phyloP scores from a whole-genome alignment of 208 protist species.

The Blechomonas ayalai region DNA sequence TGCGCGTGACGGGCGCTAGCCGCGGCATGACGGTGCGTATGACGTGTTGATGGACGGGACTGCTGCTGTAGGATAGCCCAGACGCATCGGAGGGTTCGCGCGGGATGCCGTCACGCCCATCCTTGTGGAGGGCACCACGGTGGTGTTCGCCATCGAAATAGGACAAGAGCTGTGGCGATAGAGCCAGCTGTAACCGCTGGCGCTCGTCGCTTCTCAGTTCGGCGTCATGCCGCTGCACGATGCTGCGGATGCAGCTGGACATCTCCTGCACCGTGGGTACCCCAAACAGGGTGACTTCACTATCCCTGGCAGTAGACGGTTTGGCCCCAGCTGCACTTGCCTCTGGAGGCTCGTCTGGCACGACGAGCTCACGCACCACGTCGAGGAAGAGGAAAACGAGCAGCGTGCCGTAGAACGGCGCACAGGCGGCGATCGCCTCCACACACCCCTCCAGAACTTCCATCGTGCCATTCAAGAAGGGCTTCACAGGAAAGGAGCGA shows the following conservation, averaged over 20 bases:
- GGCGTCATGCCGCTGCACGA: neutral
- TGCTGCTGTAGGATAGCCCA: no score
- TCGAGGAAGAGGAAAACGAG: slow-evolving; percentile 44
- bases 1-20: no score
- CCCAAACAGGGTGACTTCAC: neutral
- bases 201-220: neutral
- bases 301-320: neutral
- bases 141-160: no score
- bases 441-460: slow-evolving; percentile 24
- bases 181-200: no score
- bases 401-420: slow-evolving; percentile 16
- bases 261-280: neutral
- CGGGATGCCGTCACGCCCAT: no score
- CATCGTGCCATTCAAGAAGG: slow-evolving; percentile 24
- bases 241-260: neutral
- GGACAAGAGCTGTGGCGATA: no score
- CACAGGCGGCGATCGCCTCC: slow-evolving; percentile 14
- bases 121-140: no score
- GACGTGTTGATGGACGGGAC: no score
- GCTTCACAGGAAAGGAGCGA: slow-evolving; percentile 12
- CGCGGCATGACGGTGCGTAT: no score
- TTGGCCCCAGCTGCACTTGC: no score
- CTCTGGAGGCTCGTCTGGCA: neutral
- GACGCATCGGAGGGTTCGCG: no score
- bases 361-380: slow-evolving; percentile 6